Evolutionary conservation across 371 early-diverging fungal genomes (phyloP).

Genomic region (Syncephalastrum contaminatum): DNA sequence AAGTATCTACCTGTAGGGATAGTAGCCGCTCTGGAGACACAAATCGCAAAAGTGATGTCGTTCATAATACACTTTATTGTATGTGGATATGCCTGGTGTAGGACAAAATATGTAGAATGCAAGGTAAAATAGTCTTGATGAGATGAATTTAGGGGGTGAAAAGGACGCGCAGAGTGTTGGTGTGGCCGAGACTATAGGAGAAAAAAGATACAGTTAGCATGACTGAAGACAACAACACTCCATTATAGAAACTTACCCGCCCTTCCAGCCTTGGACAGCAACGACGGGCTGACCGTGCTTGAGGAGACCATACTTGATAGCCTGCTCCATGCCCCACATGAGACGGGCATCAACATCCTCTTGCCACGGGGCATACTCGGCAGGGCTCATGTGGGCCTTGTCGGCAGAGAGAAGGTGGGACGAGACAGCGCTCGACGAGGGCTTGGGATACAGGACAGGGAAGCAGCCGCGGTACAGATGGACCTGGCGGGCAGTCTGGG

Average conservation of each 20-base stretch:
- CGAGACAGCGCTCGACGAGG: conserved; percentile 37
- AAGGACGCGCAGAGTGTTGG: conserved; percentile 83
- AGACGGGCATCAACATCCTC: conserved; percentile 84
- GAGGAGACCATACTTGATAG: conserved; percentile 54
- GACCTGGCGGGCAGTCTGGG: conserved; percentile 85
- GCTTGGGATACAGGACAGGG: conserved; percentile 79
- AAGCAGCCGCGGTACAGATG: conserved; percentile 90
- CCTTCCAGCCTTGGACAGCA: conserved; percentile 84
- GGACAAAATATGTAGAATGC: no score
- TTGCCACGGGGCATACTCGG: conserved; percentile 69
- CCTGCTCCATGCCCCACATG: conserved; percentile 75
- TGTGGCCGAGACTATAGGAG: conserved; percentile 64
- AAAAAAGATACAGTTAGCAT: no score
- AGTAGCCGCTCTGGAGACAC: no score
- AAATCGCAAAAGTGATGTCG: no score
- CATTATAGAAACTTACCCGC: conserved; percentile 30
- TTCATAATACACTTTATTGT: no score
- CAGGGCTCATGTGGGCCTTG: conserved; percentile 28
- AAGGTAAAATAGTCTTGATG: neutral
- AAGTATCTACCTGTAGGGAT: no score
- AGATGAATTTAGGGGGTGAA: conserved; percentile 27
- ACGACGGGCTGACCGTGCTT: conserved; percentile 72
- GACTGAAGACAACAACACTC: no score
- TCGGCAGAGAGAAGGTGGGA: conserved; percentile 11
- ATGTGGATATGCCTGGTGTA: no score